phyloP scores from a whole-genome alignment of 371 early-diverging fungal species.

The Blakeslea trispora region DNA sequence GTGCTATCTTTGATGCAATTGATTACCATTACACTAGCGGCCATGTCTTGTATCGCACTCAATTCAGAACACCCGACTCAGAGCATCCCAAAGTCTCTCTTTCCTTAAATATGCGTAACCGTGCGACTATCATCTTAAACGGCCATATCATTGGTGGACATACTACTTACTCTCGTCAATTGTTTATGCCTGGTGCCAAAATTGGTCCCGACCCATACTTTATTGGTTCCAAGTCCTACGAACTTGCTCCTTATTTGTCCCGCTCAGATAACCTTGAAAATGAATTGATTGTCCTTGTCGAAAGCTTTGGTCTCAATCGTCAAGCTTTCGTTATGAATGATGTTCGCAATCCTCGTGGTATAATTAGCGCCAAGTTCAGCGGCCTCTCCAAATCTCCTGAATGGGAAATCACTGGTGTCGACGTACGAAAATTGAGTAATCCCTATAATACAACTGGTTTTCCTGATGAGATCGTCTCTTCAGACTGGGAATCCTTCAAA shows the following conservation, averaged over 20 bases:
- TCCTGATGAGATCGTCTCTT: conserved; percentile 61
- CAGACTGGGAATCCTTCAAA: conserved; percentile 30
- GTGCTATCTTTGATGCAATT: conserved; percentile 38
- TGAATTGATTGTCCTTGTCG: conserved; percentile 69
- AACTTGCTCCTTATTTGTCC: conserved; percentile 33
- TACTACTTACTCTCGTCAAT: conserved; percentile 70
- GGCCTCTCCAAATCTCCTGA: conserved; percentile 35
- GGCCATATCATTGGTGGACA: conserved; percentile 74
- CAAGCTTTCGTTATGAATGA: conserved; percentile 78
- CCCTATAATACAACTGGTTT: conserved; percentile 71
- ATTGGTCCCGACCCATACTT: conserved; percentile 73
- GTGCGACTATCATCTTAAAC: conserved; percentile 72
- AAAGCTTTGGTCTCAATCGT: conserved; percentile 77
- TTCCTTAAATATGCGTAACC: conserved; percentile 70
- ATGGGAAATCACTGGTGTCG: conserved; percentile 83
- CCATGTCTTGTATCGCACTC: conserved; percentile 63
- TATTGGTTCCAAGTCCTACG: conserved; percentile 54
- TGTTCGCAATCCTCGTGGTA: conserved; percentile 76
- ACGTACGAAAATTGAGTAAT: conserved; percentile 58
- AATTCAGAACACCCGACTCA: conserved; percentile 24
- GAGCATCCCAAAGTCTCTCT: conserved; percentile 37
- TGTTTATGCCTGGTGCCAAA: conserved; percentile 66
- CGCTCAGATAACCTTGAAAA: conserved; percentile 43
- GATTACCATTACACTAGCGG: conserved; percentile 69
- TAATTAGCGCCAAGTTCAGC: conserved; percentile 59